Evolutionary conservation across 441 rosid genomes (phyloP).

Genomic region (Sinapis alba): DNA sequence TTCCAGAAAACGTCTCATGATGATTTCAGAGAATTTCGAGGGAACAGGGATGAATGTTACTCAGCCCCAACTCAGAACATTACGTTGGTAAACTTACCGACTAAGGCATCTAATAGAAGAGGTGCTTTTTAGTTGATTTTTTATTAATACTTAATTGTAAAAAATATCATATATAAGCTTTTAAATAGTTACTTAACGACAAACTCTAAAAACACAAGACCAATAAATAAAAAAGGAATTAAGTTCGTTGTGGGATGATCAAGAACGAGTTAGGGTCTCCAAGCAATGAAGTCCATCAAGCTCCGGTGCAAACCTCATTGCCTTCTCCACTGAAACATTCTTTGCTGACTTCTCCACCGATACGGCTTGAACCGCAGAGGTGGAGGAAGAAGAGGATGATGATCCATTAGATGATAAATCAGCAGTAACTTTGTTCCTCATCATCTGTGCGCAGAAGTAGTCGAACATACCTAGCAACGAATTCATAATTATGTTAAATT

Average conservation of each 20-base stretch:
- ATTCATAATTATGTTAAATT: constrained; percentile 27
- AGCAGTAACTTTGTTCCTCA: constrained; percentile 1
- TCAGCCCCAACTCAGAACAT: background rate
- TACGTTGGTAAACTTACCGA: background rate
- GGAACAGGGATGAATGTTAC: background rate
- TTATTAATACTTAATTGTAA: background rate
- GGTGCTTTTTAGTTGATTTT: background rate
- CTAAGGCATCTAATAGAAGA: background rate
- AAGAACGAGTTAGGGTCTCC: background rate
- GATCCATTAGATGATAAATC: background rate
- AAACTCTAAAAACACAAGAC: background rate
- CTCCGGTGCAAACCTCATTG: background rate
- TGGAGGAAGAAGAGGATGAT: background rate
- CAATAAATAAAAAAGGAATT: background rate
- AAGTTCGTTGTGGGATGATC: background rate
- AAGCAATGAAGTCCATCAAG: background rate
- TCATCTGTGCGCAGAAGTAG: constrained; percentile 1
- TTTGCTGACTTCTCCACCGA: constrained; percentile 8
- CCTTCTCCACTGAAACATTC: background rate
- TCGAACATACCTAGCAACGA: constrained; percentile 21
- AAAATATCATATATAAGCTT: background rate
- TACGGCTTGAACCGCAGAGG: background rate
- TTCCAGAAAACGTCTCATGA: too few relatives aligned
- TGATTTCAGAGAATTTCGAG: background rate
- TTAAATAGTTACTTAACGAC: background rate